Evolutionary conservation across 805 yeast genomes (phyloP).

Genomic region (Teunomyces aglyptinius): DNA sequence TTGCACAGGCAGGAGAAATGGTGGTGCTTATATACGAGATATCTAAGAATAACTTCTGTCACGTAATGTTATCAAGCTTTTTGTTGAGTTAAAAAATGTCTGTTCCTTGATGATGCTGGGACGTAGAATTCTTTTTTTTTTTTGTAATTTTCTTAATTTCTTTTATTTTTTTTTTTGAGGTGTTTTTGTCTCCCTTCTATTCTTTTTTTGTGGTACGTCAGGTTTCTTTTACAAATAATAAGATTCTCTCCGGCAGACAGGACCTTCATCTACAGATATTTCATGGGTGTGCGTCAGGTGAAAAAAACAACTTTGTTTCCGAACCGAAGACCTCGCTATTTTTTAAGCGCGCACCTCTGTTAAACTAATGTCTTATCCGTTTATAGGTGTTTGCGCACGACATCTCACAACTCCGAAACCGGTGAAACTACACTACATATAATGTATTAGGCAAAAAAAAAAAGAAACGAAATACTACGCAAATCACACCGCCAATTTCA

Average conservation of each 20-base stretch:
- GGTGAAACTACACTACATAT: too few relatives aligned
- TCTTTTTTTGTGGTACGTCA: neutral
- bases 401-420: too few relatives aligned
- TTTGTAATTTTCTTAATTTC: slow-evolving; percentile 1
- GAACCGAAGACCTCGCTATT: too few relatives aligned
- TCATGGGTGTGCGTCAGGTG: neutral
- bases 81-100: neutral
- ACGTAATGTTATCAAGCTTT: neutral
- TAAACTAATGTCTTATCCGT: too few relatives aligned
- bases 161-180: neutral
- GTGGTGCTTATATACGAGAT: neutral
- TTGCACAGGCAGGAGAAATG: neutral
- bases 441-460: too few relatives aligned
- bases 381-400: too few relatives aligned
- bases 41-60: neutral
- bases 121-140: slow-evolving; percentile 1
- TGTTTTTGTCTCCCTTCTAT: neutral
- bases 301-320: neutral
- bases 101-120: slow-evolving; percentile 2
- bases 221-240: slow-evolving; percentile 3
- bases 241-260: slow-evolving; percentile 4
- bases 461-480: too few relatives aligned
- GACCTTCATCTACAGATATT: slow-evolving; percentile 3
- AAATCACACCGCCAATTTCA: too few relatives aligned
- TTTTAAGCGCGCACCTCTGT: too few relatives aligned